Percentiles rank a stretch among this genome's conserved stretches.
phyloP scores from a whole-genome alignment of 148 eudicot genomes.

The Rhododendron vialii region DNA sequence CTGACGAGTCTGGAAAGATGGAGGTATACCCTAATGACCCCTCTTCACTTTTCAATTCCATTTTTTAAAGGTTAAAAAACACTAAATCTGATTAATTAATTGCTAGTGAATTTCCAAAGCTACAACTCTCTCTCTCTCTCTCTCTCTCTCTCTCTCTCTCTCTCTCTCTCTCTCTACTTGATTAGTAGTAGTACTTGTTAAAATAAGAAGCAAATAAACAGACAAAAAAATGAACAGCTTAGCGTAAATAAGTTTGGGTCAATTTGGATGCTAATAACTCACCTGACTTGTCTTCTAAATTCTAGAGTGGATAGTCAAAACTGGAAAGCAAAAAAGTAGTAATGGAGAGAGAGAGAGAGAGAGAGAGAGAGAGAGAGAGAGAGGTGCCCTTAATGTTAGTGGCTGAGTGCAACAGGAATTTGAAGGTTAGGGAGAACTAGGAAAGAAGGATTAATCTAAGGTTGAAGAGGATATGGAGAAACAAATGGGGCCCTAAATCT shows the following conservation, averaged over 20 bases:
- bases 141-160: background rate
- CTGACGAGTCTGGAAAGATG: conserved; percentile 15
- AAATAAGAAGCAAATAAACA: background rate
- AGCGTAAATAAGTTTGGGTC: background rate
- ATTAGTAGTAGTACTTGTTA: background rate
- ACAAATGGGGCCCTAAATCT: conserved; percentile 16
- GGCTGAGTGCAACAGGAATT: background rate
- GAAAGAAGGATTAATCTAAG: background rate
- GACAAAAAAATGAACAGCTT: background rate
- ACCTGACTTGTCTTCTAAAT: background rate
- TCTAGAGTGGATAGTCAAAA: background rate
- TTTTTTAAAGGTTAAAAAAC: background rate
- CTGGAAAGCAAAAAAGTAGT: background rate
- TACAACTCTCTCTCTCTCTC: background rate
- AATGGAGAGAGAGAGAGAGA: background rate
- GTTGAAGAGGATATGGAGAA: background rate
- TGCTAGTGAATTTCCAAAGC: background rate
- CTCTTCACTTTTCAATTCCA: conserved; percentile 38
- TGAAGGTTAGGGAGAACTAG: background rate
- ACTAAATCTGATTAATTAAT: background rate
- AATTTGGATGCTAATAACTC: background rate
- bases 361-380: conserved; percentile 1
- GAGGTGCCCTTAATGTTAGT: background rate
- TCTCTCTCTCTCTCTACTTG: no score
- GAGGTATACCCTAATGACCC: conserved; percentile 15